phyloP scores from a whole-genome alignment of 768 basidiomycete genomes.

The Lactarius pseudohatsudake region DNA sequence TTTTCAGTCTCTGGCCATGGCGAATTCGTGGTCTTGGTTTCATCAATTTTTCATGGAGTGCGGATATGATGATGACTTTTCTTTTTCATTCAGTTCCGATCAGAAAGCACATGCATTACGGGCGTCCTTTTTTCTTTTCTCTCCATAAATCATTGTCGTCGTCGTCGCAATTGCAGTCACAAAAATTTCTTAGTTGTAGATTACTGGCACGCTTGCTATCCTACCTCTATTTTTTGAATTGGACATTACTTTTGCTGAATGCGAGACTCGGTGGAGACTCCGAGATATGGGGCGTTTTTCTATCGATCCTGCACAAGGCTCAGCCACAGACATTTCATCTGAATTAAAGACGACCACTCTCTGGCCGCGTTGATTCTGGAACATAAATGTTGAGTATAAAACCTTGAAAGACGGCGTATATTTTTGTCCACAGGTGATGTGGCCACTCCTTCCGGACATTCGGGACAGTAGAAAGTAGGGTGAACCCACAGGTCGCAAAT shows the following conservation, averaged over 20 bases:
- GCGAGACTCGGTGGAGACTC: background rate
- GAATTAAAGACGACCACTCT: too few relatives aligned
- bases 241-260: background rate
- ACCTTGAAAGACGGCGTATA: too few relatives aligned
- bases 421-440: too few relatives aligned
- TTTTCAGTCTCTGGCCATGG: background rate
- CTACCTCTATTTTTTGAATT: background rate
- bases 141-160: background rate
- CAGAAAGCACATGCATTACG: background rate
- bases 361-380: too few relatives aligned
- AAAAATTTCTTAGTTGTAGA: background rate
- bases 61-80: background rate
- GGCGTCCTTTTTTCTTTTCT: background rate
- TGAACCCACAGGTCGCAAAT: too few relatives aligned
- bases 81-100: background rate
- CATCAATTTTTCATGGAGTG: too few relatives aligned
- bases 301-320: too few relatives aligned
- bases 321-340: too few relatives aligned
- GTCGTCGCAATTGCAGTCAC: background rate
- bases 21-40: background rate
- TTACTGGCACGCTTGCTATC: background rate
- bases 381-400: too few relatives aligned
- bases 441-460: too few relatives aligned
- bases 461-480: too few relatives aligned
- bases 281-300: too few relatives aligned